These are phyloP conservation scores for Emmonsiellopsis sp. DNA, from an alignment of 2,329 filamentous ascomycete genomes.

Conservation along the genomic window DNA sequence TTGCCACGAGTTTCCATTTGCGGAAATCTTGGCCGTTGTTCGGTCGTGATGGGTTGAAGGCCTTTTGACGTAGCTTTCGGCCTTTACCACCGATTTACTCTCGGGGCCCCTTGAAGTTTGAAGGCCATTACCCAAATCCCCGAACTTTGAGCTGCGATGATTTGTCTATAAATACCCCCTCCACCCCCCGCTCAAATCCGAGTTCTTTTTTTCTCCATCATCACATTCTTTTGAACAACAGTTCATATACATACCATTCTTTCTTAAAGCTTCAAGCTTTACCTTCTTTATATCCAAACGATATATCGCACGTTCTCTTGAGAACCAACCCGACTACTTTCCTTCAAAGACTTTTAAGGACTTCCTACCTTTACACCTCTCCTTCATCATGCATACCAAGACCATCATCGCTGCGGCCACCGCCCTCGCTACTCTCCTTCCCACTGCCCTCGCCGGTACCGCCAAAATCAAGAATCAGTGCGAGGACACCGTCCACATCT, in stretches of 20 bases:
- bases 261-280: neutral
- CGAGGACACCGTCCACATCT: constrained; percentile 28
- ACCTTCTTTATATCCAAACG: neutral
- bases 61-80: no score
- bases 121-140: neutral
- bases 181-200: neutral
- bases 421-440: constrained; percentile 23
- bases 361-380: neutral
- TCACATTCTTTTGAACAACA: constrained; percentile 6
- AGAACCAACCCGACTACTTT: constrained; percentile 2
- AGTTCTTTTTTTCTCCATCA: constrained; percentile 3
- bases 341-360: neutral
- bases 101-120: neutral
- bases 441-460: constrained; percentile 17
- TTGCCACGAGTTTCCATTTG: no score
- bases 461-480: constrained; percentile 33
- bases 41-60: no score
- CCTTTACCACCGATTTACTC: neutral
- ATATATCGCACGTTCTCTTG: neutral
- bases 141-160: neutral
- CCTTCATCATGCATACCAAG: constrained; percentile 27
- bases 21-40: no score
- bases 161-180: constrained; percentile 13
- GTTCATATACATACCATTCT: constrained; percentile 4
- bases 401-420: constrained; percentile 24